These are phyloP conservation scores for Thielaviopsis ethacetica DNA, from an alignment of 2,329 filamentous ascomycete species.

Conservation along the genomic window DNA sequence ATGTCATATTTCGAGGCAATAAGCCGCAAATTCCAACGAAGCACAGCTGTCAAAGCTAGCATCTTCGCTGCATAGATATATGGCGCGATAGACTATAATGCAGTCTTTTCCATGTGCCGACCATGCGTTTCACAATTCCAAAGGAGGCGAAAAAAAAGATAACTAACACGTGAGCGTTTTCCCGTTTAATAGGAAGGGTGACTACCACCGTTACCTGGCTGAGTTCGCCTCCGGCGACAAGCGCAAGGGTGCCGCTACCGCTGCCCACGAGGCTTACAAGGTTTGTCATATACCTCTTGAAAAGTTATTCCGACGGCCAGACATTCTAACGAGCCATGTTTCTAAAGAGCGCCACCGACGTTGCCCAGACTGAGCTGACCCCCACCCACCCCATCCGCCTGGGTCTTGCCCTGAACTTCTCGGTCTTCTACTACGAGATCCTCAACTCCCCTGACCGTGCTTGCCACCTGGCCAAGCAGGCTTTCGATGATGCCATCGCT, in stretches of 20 bases:
- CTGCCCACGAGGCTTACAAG: conserved; percentile 93
- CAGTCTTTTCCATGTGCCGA: not conserved
- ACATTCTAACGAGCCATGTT: not conserved
- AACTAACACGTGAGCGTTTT: not conserved
- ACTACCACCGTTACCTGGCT: conserved; percentile 97
- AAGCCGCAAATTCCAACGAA: not conserved
- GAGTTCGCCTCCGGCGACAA: conserved; percentile 91
- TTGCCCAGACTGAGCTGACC: conserved; percentile 92
- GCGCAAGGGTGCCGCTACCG: conserved; percentile 91
- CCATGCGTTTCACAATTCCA: not conserved
- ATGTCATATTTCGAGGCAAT: not conserved
- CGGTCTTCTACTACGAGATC: conserved; percentile 99
- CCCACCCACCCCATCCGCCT: conserved; percentile 97
- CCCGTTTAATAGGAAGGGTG: conserved; percentile 63
- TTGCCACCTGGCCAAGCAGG: conserved; percentile 97
- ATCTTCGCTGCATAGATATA: too few relatives aligned
- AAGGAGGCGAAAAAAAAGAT: conserved; percentile 1
- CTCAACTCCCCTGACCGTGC: conserved; percentile 96
- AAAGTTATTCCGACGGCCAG: not conserved
- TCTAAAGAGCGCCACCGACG: conserved; percentile 62
- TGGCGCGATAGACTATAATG: not conserved
- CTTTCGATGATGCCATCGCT: conserved; percentile 95
- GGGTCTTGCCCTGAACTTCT: conserved; percentile 96
- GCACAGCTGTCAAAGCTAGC: too few relatives aligned
- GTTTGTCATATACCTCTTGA: conserved; percentile 17